phyloP scores from a whole-genome alignment of 2,329 filamentous ascomycete genomes.

The Mollisiaceae sp. region DNA sequence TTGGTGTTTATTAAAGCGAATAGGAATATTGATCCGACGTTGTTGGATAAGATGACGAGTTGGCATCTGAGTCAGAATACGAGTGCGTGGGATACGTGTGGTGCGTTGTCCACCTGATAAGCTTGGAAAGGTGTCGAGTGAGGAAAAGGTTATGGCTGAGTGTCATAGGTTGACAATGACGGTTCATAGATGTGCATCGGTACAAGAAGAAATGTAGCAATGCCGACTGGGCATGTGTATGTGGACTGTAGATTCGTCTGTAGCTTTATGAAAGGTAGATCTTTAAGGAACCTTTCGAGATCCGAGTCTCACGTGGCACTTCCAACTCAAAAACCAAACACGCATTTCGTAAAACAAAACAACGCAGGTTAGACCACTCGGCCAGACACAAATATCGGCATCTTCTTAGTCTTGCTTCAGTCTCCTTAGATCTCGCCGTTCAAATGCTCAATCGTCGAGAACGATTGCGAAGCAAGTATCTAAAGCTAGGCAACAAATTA shows the following conservation, averaged over 20 bases:
- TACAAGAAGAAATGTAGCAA: background rate
- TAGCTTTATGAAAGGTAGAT: no score
- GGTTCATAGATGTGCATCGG: background rate
- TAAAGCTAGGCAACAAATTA: background rate
- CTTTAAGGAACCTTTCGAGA: no score
- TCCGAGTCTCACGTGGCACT: no score
- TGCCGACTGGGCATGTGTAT: background rate
- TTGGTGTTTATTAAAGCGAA: conserved; percentile 26
- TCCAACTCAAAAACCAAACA: no score
- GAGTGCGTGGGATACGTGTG: conserved; percentile 33
- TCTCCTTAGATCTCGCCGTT: no score
- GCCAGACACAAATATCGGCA: no score
- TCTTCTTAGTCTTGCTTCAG: no score
- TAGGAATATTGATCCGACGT: conserved; percentile 24
- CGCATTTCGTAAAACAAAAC: no score
- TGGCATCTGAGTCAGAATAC: conserved; percentile 33
- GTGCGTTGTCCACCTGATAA: background rate
- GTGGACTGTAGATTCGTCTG: background rate
- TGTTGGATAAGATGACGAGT: conserved; percentile 32
- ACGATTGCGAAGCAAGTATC: background rate
- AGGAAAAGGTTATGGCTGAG: background rate
- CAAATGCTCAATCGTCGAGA: background rate
- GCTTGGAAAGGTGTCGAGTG: background rate
- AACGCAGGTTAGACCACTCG: no score
- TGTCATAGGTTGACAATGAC: background rate